phyloP scores from a whole-genome alignment of 768 basidiomycete genomes.

The Lactifluus echinatus region DNA sequence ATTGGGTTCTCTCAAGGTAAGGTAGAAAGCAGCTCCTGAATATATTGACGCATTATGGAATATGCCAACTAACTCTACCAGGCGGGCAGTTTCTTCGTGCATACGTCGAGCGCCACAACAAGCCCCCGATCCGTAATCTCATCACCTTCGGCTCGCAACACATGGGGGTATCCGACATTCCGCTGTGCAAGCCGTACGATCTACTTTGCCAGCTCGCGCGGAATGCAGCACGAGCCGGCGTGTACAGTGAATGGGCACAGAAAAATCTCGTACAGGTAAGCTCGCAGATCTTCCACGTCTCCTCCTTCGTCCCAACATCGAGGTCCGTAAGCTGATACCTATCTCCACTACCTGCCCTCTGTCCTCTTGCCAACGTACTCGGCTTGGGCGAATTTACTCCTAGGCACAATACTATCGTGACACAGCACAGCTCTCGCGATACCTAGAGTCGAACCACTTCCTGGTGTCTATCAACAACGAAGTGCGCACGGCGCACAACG shows the following conservation, averaged over 20 bases:
- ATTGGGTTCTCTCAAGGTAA: conserved; percentile 84
- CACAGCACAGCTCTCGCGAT: conserved; percentile 46
- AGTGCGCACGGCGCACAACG: conserved; percentile 41
- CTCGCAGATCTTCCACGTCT: background rate
- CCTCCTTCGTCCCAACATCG: background rate
- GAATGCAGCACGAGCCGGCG: conserved; percentile 48
- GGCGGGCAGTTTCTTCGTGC: conserved; percentile 85
- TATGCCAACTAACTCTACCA: conserved; percentile 20
- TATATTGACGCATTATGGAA: background rate
- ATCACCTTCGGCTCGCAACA: conserved; percentile 85
- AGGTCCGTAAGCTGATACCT: too few species aligned
- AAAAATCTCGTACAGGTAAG: conserved; percentile 56
- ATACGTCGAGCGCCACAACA: conserved; percentile 68
- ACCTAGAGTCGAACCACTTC: conserved; percentile 56
- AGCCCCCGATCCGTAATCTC: conserved; percentile 67
- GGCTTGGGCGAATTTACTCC: too few species aligned
- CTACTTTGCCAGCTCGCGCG: conserved; percentile 62
- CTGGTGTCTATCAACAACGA: conserved; percentile 78
- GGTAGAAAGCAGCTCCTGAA: background rate
- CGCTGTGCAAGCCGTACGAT: conserved; percentile 54
- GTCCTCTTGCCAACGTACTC: too few species aligned
- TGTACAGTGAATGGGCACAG: conserved; percentile 73
- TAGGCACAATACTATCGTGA: conserved; percentile 88
- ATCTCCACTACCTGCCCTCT: background rate
- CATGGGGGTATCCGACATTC: conserved; percentile 77